phyloP scores from a whole-genome alignment of 176 grass and related monocot species.

The Triticum turgidum region DNA sequence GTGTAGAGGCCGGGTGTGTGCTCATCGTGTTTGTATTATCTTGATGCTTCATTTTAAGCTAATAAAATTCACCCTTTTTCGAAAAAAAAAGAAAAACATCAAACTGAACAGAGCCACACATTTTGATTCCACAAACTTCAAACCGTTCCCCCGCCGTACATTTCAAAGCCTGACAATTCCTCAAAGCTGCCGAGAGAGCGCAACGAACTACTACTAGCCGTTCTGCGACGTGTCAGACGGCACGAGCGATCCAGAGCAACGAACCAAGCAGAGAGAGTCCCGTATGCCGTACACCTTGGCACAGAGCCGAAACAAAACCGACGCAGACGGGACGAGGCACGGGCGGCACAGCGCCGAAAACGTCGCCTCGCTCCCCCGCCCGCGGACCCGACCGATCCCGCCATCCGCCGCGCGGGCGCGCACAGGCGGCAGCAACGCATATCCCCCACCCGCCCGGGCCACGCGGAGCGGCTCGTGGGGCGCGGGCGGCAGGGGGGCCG shows the following conservation, averaged over 20 bases:
- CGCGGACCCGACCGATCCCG: not conserved
- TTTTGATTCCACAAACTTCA: too few species aligned
- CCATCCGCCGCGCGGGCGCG: not conserved
- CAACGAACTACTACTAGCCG: not conserved
- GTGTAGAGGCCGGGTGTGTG: too few species aligned
- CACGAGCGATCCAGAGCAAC: not conserved
- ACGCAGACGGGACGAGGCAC: not conserved
- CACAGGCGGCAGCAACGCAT: not conserved
- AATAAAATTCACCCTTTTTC: too few species aligned
- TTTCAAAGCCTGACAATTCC: not conserved
- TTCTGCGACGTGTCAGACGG: not conserved
- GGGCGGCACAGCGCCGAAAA: not conserved
- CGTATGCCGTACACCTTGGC: not conserved
- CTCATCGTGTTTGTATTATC: too few species aligned
- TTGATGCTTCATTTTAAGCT: too few species aligned
- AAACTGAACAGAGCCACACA: too few species aligned
- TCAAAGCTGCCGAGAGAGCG: not conserved
- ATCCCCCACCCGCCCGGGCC: too few species aligned
- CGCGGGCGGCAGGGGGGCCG: not conserved
- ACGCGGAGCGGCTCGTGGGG: not conserved
- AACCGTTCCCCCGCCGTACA: not conserved
- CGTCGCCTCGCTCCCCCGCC: not conserved
- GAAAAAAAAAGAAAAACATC: too few species aligned
- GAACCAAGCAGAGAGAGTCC: not conserved
- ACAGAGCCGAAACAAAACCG: not conserved